Base-by-base conservation (phyloP, 495 filamentous ascomycete species). In the Penicillium flavigenum region DNA sequence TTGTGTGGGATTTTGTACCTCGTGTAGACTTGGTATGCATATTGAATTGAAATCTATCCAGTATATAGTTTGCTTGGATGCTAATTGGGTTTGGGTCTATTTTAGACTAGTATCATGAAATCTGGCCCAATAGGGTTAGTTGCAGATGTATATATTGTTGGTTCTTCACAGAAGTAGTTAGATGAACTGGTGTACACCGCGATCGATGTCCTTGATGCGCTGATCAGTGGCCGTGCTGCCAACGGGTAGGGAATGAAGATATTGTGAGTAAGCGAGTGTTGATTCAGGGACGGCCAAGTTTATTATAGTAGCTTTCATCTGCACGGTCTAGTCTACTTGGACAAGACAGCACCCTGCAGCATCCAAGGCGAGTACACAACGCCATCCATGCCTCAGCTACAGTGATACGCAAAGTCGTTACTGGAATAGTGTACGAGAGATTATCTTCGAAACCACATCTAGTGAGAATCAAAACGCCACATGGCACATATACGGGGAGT, bases 391-490 rank as follows among this genome's bases (percentile, higher is more conserved):
- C 36, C 17, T 17, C 36, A 44, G 17, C 16, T 48, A 48, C 43
- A 47, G 17, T 31, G 38, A 26, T 36, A 14, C 43, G 46, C 45
- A 10, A 50, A 17, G 41, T 31, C 20, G 54, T 55, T 41, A 48
- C 26, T 8, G 43, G 56, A 47, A 29, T 31, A 52, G 14, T 17
- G 54, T 56, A 22, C 46, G 32, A 29, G 51, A 54, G 52, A 56
- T 62, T 27, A 60, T 62, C 56, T 59, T 65, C 38, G 48, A 63
- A 65, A 42, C 54, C 61, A 67, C 45, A 55, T 69, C 63, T 69
- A 68, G 66, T 57, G 59, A 60, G 49, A 53, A 60, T 59, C 48
- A 39, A 39, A 60, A 64, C 61, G 58, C 65, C 66, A 58, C 43
- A 60, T 51, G 63, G 63, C 52, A 68, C 57, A 62, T 45, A 57